Evolutionary conservation across 1,284 basidiomycete species (phyloP).

Genomic region (Ceratobasidium sp.): DNA sequence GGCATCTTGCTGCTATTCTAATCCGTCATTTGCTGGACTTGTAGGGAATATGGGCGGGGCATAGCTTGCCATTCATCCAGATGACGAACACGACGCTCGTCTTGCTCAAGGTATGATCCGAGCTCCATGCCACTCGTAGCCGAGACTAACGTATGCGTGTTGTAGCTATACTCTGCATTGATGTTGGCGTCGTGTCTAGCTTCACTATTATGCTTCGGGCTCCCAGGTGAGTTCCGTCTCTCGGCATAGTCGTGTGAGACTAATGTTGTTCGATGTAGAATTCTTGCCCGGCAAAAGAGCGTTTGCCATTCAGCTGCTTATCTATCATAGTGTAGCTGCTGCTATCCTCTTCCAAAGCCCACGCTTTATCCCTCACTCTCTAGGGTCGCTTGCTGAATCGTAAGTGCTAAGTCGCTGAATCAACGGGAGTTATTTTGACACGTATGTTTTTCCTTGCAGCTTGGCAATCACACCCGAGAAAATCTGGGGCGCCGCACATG

Average conservation of each 20-base stretch:
- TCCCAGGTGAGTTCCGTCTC: slow-evolving; percentile 58
- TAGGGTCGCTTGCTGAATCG: slow-evolving; percentile 71
- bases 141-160: slow-evolving; percentile 15
- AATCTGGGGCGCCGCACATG: slow-evolving; percentile 47
- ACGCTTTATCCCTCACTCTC: slow-evolving; percentile 77
- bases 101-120: slow-evolving; percentile 69
- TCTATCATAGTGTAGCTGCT: slow-evolving; percentile 79
- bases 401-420: slow-evolving; percentile 3
- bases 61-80: slow-evolving; percentile 74
- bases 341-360: slow-evolving; percentile 79
- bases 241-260: slow-evolving; percentile 39
- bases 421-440: too few species aligned
- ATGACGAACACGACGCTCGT: slow-evolving; percentile 82
- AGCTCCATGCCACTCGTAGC: background rate
- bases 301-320: slow-evolving; percentile 74
- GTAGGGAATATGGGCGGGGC: slow-evolving; percentile 61
- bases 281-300: slow-evolving; percentile 87
- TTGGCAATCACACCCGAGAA: slow-evolving; percentile 47
- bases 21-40: too few species aligned
- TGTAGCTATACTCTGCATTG: slow-evolving; percentile 71
- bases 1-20: slow-evolving; percentile 11
- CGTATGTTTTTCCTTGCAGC: background rate
- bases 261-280: slow-evolving; percentile 57
- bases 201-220: slow-evolving; percentile 67
- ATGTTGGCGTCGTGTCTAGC: slow-evolving; percentile 67